Conservation (phyloP, 2,329 filamentous ascomycete species). For the Sporothrix pallida region DNA sequence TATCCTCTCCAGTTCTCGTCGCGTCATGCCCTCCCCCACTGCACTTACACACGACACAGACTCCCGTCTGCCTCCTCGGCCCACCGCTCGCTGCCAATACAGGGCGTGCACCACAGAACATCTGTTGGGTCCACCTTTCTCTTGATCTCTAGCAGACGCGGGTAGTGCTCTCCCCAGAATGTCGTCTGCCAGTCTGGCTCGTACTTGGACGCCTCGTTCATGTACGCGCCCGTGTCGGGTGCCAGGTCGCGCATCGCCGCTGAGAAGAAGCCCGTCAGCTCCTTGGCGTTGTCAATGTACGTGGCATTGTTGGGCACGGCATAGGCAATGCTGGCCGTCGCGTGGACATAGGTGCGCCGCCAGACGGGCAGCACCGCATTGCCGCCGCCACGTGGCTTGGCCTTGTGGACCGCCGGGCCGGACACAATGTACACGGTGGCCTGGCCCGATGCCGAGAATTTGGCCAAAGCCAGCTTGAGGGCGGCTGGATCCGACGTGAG, state of each 20-base stretch:
- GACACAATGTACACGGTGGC: constrained; percentile 39
- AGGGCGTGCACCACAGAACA: constrained; percentile 40
- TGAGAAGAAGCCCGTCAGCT: constrained; percentile 29
- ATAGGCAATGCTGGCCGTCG: constrained; percentile 36
- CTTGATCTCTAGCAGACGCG: constrained; percentile 43
- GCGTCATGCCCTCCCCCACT: neutral
- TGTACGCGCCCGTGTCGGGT: constrained; percentile 38
- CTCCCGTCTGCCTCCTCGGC: constrained; percentile 24
- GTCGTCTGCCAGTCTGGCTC: constrained; percentile 43
- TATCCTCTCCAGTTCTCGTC: neutral
- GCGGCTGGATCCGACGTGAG: constrained; percentile 35
- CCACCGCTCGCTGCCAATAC: constrained; percentile 38
- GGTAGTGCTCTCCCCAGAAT: constrained; percentile 46
- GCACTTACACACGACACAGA: constrained; percentile 29
- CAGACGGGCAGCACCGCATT: constrained; percentile 40
- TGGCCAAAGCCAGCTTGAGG: constrained; percentile 36
- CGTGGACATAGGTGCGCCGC: constrained; percentile 37
- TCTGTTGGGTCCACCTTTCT: constrained; percentile 44
- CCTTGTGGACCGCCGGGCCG: constrained; percentile 39
- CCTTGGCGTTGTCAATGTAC: constrained; percentile 33
- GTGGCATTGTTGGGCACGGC: constrained; percentile 34
- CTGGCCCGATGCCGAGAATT: constrained; percentile 35
- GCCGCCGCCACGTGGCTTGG: constrained; percentile 37
- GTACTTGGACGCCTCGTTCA: constrained; percentile 37
- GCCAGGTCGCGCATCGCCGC: constrained; percentile 42